These are phyloP conservation scores for Blastomyces parvus DNA, from an alignment of 2,329 filamentous ascomycete species.

Conservation along the genomic window DNA sequence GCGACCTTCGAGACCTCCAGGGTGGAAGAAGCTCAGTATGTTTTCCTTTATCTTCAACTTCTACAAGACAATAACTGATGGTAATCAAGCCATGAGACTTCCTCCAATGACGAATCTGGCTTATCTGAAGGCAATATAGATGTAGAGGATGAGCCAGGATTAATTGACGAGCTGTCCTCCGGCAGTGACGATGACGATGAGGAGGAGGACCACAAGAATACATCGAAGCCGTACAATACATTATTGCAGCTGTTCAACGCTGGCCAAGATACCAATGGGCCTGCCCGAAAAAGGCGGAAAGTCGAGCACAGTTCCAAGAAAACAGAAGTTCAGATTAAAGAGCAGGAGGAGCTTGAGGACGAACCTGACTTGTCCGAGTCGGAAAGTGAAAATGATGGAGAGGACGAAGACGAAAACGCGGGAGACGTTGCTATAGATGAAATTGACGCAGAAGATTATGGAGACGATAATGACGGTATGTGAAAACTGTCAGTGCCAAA, in stretches of 20 bases:
- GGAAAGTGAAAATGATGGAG: conserved; percentile 41
- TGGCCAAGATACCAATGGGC: conserved; percentile 33
- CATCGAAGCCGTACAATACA: conserved; percentile 44
- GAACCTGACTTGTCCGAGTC: conserved; percentile 25
- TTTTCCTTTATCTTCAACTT: neutral
- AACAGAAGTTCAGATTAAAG: conserved; percentile 24
- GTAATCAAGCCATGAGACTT: neutral
- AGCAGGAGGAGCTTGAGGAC: conserved; percentile 30
- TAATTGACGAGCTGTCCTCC: conserved; percentile 18
- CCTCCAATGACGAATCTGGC: neutral
- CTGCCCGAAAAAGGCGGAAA: conserved; percentile 46
- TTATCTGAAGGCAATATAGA: neutral
- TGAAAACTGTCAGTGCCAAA: neutral
- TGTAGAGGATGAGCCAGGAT: conserved; percentile 10
- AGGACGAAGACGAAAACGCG: conserved; percentile 35
- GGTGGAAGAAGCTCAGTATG: conserved; percentile 5
- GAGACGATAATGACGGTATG: conserved; percentile 28
- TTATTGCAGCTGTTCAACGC: conserved; percentile 48
- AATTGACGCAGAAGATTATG: conserved; percentile 10
- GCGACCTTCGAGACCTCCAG: conserved; percentile 6
- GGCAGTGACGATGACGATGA: conserved; percentile 25
- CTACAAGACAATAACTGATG: neutral
- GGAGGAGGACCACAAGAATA: conserved; percentile 35
- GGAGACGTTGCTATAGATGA: conserved; percentile 25
- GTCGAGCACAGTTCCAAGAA: conserved; percentile 31